These are phyloP conservation scores for Babesia sp. DNA, from an alignment of 169 alveolate genomes.

Conservation along the genomic window DNA sequence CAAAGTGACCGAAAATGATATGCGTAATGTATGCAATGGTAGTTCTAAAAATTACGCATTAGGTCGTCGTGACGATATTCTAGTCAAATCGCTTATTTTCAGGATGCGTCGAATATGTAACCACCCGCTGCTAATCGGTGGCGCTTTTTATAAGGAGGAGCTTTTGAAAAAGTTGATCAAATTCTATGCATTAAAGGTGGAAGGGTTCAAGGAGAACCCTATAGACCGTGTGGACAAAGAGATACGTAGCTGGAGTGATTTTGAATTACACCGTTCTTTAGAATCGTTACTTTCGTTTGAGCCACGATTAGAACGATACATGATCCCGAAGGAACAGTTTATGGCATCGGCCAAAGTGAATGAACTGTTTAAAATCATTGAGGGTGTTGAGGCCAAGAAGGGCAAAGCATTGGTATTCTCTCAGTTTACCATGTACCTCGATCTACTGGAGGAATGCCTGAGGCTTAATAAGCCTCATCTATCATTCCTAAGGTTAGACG, in stretches of 20 bases:
- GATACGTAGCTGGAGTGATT: conserved; percentile 71
- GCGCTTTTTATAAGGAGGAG: conserved; percentile 74
- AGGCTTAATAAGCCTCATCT: neutral
- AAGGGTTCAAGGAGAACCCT: conserved; percentile 73
- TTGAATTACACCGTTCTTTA: conserved; percentile 76
- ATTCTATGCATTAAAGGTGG: conserved; percentile 70
- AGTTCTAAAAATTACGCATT: conserved; percentile 4
- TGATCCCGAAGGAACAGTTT: conserved; percentile 66
- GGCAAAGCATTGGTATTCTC: conserved; percentile 90
- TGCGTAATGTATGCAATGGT: conserved; percentile 5
- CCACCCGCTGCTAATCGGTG: conserved; percentile 85
- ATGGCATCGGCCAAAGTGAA: conserved; percentile 67
- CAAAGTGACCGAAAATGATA: conserved; percentile 20
- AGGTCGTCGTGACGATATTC: conserved; percentile 61
- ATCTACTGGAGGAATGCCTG: conserved; percentile 86
- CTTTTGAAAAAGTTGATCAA: conserved; percentile 69
- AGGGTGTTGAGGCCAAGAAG: conserved; percentile 60
- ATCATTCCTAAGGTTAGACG: conserved; percentile 46
- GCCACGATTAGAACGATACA: conserved; percentile 45
- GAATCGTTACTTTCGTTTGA: conserved; percentile 58
- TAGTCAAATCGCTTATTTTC: conserved; percentile 81
- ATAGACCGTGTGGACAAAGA: conserved; percentile 73
- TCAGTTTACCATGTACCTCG: conserved; percentile 89
- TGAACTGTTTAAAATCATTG: conserved; percentile 69
- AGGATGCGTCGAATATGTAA: conserved; percentile 88